These are phyloP conservation scores for Fonsecaea monophora DNA, from an alignment of 2,329 filamentous ascomycete species.

Conservation along the genomic window DNA sequence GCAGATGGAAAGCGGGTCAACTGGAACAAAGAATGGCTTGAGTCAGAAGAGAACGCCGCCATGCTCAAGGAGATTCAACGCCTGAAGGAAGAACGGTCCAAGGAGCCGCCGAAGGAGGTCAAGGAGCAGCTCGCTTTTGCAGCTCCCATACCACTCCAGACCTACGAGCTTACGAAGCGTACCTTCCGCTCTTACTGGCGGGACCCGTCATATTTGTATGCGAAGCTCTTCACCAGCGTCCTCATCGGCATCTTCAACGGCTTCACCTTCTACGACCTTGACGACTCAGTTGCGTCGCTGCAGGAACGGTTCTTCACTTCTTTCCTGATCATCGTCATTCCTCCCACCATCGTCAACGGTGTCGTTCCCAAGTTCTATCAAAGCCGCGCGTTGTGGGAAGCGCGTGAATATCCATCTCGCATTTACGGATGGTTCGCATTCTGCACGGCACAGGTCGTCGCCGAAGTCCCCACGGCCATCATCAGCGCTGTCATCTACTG, in stretches of 20 bases:
- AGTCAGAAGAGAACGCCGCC: slow-evolving; percentile 65
- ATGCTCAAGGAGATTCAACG: slow-evolving; percentile 70
- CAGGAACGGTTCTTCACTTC: slow-evolving; percentile 79
- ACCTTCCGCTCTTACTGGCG: slow-evolving; percentile 78
- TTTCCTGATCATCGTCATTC: slow-evolving; percentile 70
- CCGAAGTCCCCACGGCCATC: slow-evolving; percentile 74
- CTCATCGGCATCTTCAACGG: slow-evolving; percentile 77
- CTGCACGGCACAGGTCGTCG: slow-evolving; percentile 73
- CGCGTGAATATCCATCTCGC: slow-evolving; percentile 73
- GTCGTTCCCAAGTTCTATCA: slow-evolving; percentile 79
- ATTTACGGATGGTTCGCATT: slow-evolving; percentile 83
- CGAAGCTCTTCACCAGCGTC: slow-evolving; percentile 74
- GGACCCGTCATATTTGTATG: slow-evolving; percentile 76
- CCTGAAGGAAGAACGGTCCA: slow-evolving; percentile 65
- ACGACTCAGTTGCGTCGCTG: slow-evolving; percentile 70
- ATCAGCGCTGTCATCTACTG: slow-evolving; percentile 72
- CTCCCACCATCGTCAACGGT: slow-evolving; percentile 74
- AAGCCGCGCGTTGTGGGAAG: slow-evolving; percentile 75
- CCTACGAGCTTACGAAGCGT: slow-evolving; percentile 69
- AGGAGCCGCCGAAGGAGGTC: slow-evolving; percentile 39
- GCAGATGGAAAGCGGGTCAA: slow-evolving; percentile 65
- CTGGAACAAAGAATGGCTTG: slow-evolving; percentile 78
- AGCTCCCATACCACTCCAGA: slow-evolving; percentile 69
- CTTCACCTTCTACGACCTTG: slow-evolving; percentile 77
- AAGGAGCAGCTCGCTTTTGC: slow-evolving; percentile 64